phyloP scores from a whole-genome alignment of 75 land plant genomes.

The Azolla pinnata region DNA sequence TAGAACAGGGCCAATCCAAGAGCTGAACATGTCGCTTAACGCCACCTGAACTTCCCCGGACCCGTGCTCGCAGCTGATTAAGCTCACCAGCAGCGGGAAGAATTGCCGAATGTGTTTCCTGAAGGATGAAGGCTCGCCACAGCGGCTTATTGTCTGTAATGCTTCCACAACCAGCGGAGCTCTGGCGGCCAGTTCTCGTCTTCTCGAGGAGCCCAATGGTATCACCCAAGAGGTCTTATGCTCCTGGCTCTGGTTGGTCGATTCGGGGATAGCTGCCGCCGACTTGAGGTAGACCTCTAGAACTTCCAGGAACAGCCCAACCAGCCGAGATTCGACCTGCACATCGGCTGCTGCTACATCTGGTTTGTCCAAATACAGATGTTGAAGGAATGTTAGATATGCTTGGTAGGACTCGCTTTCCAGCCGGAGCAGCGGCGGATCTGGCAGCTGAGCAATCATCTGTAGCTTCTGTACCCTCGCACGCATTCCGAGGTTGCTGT shows the following conservation, averaged over 20 bases:
- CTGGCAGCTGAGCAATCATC: slow-evolving; percentile 72
- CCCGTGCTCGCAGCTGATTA: slow-evolving; percentile 97
- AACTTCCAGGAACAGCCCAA: slow-evolving; percentile 80
- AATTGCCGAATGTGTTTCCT: slow-evolving; percentile 57
- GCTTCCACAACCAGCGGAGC: slow-evolving; percentile 89
- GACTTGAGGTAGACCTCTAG: slow-evolving; percentile 56
- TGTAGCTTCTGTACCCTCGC: slow-evolving; percentile 68
- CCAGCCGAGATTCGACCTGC: slow-evolving; percentile 61
- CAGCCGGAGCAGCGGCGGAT: slow-evolving; percentile 86
- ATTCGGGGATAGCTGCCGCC: slow-evolving; percentile 27
- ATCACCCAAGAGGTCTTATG: slow-evolving; percentile 45
- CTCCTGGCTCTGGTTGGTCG: neutral
- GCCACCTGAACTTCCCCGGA: slow-evolving; percentile 88
- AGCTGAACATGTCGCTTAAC: slow-evolving; percentile 82
- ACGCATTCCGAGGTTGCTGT: slow-evolving; percentile 45
- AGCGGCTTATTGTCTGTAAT: slow-evolving; percentile 64
- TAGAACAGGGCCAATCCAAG: slow-evolving; percentile 83
- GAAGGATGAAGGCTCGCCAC: slow-evolving; percentile 59
- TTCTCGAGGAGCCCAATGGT: slow-evolving; percentile 80
- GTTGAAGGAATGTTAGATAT: slow-evolving; percentile 76
- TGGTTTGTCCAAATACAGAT: slow-evolving; percentile 52
- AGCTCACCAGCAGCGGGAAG: slow-evolving; percentile 67
- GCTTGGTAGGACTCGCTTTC: slow-evolving; percentile 94
- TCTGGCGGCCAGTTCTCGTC: slow-evolving; percentile 82
- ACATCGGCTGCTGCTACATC: slow-evolving; percentile 37